phyloP scores from a whole-genome alignment of 345 rosid genomes.

The Diplotaxis tenuifolia region DNA sequence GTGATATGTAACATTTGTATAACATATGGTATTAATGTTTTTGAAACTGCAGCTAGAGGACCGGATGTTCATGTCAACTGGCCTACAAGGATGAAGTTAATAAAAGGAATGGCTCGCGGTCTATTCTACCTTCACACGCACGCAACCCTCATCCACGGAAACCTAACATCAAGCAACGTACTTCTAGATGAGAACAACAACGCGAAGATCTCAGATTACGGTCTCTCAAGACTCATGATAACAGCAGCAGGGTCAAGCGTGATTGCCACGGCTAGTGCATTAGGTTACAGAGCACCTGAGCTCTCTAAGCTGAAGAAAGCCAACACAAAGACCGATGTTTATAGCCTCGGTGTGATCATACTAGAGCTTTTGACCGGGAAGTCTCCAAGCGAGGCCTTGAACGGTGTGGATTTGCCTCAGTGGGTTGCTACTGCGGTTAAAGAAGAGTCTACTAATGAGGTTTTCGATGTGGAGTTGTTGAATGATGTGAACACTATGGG shows the following conservation, averaged over 20 bases:
- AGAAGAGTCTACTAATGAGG: constrained; percentile 94
- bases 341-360: constrained; percentile 81
- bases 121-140: constrained; percentile 64
- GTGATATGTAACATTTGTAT: not conserved
- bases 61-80: constrained; percentile 65
- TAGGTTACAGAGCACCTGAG: constrained; percentile 93
- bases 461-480: constrained; percentile 82
- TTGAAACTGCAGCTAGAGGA: constrained; percentile 64
- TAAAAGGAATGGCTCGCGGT: constrained; percentile 65
- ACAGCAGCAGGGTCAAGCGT: constrained; percentile 74
- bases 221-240: constrained; percentile 73
- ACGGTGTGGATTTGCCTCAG: constrained; percentile 81
- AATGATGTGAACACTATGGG: constrained; percentile 35
- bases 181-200: constrained; percentile 54
- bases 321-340: constrained; percentile 78
- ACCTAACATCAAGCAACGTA: constrained; percentile 78
- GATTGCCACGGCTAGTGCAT: constrained; percentile 74
- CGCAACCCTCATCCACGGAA: constrained; percentile 78
- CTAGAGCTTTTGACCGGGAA: constrained; percentile 88
- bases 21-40: constrained; percentile 3
- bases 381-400: constrained; percentile 45
- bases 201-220: constrained; percentile 71
- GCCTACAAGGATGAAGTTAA: constrained; percentile 74
- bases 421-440: constrained; percentile 96
- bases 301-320: constrained; percentile 86